These are phyloP conservation scores for Psilocybe subaeruginosa DNA, from an alignment of 768 basidiomycete species.

Conservation along the genomic window DNA sequence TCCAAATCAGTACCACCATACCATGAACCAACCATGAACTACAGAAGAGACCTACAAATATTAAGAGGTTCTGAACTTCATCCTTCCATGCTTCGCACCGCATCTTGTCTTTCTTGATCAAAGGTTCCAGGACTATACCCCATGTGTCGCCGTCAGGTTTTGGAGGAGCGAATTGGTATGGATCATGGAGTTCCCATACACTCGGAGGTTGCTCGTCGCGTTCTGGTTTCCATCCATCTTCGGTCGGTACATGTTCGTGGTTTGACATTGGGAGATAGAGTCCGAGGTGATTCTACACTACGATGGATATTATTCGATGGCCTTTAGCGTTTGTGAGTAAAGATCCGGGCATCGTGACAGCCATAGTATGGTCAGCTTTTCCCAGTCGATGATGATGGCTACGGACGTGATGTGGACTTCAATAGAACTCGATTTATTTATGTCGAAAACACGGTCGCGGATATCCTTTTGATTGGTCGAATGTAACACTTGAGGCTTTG, in stretches of 20 bases:
- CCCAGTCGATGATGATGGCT: no score
- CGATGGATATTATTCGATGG: no score
- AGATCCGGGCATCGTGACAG: no score
- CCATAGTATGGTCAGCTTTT: no score
- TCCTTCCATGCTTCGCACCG: conserved; percentile 23
- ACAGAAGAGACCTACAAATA: conserved; percentile 15
- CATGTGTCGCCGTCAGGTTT: conserved; percentile 17
- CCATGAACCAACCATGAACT: background rate
- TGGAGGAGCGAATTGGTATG: conserved; percentile 12
- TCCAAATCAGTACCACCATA: background rate
- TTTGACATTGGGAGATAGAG: background rate
- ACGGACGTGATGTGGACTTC: no score
- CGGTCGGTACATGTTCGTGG: background rate
- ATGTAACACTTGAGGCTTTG: no score
- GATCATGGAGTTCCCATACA: conserved; percentile 6
- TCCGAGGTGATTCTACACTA: no score
- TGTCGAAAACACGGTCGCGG: no score
- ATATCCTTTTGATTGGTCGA: no score
- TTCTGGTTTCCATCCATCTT: background rate
- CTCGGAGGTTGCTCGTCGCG: background rate
- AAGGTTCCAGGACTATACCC: conserved; percentile 12
- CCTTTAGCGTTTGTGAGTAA: no score
- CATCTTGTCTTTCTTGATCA: conserved; percentile 9
- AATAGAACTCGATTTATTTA: no score
- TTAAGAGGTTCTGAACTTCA: conserved; percentile 18